Conservation (phyloP, 2,329 filamentous ascomycete genomes). For the Claviceps sp. region DNA sequence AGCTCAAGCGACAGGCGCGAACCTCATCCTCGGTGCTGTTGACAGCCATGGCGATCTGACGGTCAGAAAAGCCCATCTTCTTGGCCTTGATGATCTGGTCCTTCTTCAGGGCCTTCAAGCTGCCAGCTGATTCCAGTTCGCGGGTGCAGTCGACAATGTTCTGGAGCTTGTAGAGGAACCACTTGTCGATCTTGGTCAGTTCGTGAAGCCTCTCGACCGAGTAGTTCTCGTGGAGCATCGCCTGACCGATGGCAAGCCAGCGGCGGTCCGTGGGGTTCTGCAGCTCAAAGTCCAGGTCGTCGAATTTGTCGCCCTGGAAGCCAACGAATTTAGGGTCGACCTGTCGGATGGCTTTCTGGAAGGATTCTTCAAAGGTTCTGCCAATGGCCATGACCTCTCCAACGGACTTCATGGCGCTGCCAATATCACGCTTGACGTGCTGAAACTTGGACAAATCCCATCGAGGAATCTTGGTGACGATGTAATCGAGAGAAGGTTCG, state of each 20-base stretch:
- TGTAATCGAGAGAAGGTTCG: conserved; percentile 92
- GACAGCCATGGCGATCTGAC: conserved; percentile 80
- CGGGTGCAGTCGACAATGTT: conserved; percentile 88
- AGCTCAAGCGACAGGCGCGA: conserved; percentile 68
- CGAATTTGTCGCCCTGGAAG: conserved; percentile 91
- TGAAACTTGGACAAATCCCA: conserved; percentile 99
- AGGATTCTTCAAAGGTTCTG: conserved; percentile 94
- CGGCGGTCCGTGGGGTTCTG: conserved; percentile 89
- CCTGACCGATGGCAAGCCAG: conserved; percentile 94
- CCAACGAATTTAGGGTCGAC: conserved; percentile 86
- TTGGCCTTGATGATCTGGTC: conserved; percentile 84
- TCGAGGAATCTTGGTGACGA: conserved; percentile 95
- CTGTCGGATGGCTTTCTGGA: conserved; percentile 97
- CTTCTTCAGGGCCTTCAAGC: conserved; percentile 72
- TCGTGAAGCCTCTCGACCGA: conserved; percentile 84
- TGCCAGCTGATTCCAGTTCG: conserved; percentile 73
- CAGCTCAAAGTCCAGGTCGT: conserved; percentile 79
- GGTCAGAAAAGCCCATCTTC: conserved; percentile 95
- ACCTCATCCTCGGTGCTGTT: conserved; percentile 82
- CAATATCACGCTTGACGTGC: conserved; percentile 94
- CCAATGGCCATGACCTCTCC: conserved; percentile 99
- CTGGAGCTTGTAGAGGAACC: conserved; percentile 97
- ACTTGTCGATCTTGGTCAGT: conserved; percentile 96
- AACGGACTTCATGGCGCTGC: conserved; percentile 97
- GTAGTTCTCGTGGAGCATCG: conserved; percentile 95